Evolutionary conservation across 2,329 filamentous ascomycete species (phyloP), one percentile per base, ranked within the genome.

Genomic region (Bretziella fagacearum): DNA sequence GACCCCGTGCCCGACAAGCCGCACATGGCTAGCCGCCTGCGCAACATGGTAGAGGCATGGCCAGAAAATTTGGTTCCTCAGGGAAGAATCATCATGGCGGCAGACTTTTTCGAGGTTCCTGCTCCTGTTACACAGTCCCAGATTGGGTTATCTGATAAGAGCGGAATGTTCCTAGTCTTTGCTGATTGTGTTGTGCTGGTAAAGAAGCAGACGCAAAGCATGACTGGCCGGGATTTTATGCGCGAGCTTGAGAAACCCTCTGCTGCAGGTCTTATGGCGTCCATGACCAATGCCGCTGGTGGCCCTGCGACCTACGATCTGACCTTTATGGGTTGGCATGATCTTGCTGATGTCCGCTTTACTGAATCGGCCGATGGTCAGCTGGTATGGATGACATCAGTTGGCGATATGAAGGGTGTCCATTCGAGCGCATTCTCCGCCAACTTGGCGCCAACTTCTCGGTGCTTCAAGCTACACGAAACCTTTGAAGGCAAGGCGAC

Each of bases 231-330:
- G 32, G 82, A 84, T 49, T 64, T 96, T 45, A 63, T 93, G 47
- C 78, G 86, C 3, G 86, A 95, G 56, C 71, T 95, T 29, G 87
- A 95, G 56, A 87, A 83, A 56, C 81, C 81, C 18, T 81, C 77
- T 2, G 69, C 76, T 1, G 73, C 77, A 32, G 70, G 71, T 3
- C 64, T 80, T 49, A 68, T 79, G 50, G 71, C 72, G 22, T 74
- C 73, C 7, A 74, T 78, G 67, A 78, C 74, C 8, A 77, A 77
- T 51, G 71, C 70, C 20, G 75, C 69, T 23, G 75, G 70, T 26
- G 77, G 76, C 0, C 68, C 69, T 7, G 71, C 73, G 8, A 66
- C 69, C 0, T 79, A 78, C 52, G 84, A 93, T 40, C 73, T 93
- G 40, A 72, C 73, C 1, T 91, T 93, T 56, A 71, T 74, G 7